Conservation (phyloP, 495 filamentous ascomycete species). For the Penicillium fimorum region DNA sequence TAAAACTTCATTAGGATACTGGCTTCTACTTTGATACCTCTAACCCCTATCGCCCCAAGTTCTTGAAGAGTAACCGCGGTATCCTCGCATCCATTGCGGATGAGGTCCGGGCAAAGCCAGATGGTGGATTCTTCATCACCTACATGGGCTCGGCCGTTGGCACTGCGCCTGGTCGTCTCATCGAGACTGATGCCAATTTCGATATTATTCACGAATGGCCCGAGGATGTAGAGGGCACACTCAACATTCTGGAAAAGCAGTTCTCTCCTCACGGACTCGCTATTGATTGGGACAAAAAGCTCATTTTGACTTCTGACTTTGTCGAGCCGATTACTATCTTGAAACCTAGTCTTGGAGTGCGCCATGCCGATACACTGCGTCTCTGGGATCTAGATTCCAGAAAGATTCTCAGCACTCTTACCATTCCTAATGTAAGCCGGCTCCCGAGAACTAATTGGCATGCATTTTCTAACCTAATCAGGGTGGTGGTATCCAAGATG, state of each 20-base stretch:
- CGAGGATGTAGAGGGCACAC: conserved; percentile 46
- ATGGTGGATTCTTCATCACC: conserved; percentile 62
- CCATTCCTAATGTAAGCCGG: conserved; percentile 53
- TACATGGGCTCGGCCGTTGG: conserved; percentile 57
- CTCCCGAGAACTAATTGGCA: neutral
- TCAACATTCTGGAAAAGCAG: conserved; percentile 58
- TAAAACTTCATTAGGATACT: conserved; percentile 43
- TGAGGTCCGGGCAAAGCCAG: conserved; percentile 64
- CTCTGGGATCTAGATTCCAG: conserved; percentile 54
- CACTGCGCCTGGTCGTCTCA: conserved; percentile 56
- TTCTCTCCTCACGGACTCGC: conserved; percentile 60
- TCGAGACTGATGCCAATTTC: conserved; percentile 58
- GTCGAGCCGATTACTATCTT: conserved; percentile 59
- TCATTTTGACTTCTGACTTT: conserved; percentile 62
- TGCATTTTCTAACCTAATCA: conserved; percentile 14
- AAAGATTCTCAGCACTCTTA: conserved; percentile 59
- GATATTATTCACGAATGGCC: conserved; percentile 63
- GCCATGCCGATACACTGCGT: conserved; percentile 54
- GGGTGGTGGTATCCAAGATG: conserved; percentile 62
- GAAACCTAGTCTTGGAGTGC: conserved; percentile 55
- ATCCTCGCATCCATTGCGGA: conserved; percentile 58
- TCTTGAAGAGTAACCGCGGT: conserved; percentile 57
- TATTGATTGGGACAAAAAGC: conserved; percentile 56
- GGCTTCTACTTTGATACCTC: conserved; percentile 62
- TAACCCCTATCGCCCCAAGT: conserved; percentile 57